These are phyloP conservation scores for Thermothelomyces thermophilus DNA, from an alignment of 2,329 filamentous ascomycete genomes.

Conservation along the genomic window DNA sequence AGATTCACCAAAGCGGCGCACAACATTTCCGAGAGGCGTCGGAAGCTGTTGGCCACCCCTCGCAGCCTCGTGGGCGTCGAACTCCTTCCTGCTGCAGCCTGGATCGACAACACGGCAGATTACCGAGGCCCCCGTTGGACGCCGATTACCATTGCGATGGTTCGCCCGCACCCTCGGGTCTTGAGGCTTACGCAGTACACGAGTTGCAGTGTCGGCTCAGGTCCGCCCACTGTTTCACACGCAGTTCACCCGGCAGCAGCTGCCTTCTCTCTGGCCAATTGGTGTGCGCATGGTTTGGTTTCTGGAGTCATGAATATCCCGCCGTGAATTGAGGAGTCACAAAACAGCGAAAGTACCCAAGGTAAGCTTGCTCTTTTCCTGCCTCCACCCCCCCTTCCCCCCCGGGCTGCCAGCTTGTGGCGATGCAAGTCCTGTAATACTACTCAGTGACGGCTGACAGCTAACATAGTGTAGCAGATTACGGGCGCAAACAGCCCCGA, in stretches of 20 bases:
- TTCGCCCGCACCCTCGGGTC: neutral
- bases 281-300: neutral
- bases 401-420: too few species aligned
- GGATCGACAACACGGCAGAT: neutral
- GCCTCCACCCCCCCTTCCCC: too few species aligned
- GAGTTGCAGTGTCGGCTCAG: neutral
- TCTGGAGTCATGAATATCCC: too few species aligned
- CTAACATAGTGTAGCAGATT: too few species aligned
- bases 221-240: neutral
- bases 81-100: neutral
- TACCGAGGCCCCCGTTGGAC: neutral
- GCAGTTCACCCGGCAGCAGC: neutral
- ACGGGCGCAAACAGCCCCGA: too few species aligned
- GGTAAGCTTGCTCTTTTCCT: too few species aligned
- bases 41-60: neutral
- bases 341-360: too few species aligned
- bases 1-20: neutral
- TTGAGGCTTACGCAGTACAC: too few species aligned
- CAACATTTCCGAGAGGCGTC: neutral
- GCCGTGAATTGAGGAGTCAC: too few species aligned
- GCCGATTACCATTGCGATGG: neutral
- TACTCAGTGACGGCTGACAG: too few species aligned
- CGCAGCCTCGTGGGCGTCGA: neutral
- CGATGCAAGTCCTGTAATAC: too few species aligned
- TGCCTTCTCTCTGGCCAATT: neutral